phyloP scores from a whole-genome alignment of 1,284 basidiomycete genomes.

The Boletus sp. region DNA sequence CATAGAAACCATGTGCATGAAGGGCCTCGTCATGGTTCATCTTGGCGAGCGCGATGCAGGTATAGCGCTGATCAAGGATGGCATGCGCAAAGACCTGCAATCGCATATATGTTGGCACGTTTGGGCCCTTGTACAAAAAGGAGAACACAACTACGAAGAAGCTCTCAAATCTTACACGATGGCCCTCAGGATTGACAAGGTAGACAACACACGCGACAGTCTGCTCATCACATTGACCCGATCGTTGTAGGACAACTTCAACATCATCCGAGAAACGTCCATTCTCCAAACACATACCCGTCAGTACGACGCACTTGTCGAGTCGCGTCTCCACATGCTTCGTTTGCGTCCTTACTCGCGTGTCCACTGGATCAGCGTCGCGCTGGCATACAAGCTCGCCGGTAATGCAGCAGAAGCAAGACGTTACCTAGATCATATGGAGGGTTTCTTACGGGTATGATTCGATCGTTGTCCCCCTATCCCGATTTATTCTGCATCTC shows the following conservation, averaged over 20 bases:
- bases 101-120: slow-evolving; percentile 99
- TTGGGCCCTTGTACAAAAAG: slow-evolving; percentile 89
- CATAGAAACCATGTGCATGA: slow-evolving; percentile 90
- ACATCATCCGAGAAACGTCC: slow-evolving; percentile 89
- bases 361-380: slow-evolving; percentile 87
- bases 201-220: slow-evolving; percentile 38
- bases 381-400: slow-evolving; percentile 85
- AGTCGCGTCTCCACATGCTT: slow-evolving; percentile 81
- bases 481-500: slow-evolving; percentile 7
- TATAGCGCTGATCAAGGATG: slow-evolving; percentile 82
- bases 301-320: slow-evolving; percentile 74
- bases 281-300: slow-evolving; percentile 90
- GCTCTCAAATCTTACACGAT: slow-evolving; percentile 81
- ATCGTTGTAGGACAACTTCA: slow-evolving; percentile 77
- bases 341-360: slow-evolving; percentile 80
- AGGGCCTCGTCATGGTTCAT: slow-evolving; percentile 83
- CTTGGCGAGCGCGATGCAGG: slow-evolving; percentile 84
- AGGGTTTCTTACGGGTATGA: slow-evolving; percentile 53
- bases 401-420: slow-evolving; percentile 73
- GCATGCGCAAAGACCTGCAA: slow-evolving; percentile 82
- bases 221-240: slow-evolving; percentile 9
- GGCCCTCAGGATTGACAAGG: slow-evolving; percentile 86
- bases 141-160: slow-evolving; percentile 87
- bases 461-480: background rate
- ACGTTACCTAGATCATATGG: slow-evolving; percentile 70